Evolutionary conservation across 129 eudicot genomes (phyloP).

Genomic region (Arctium lappa): DNA sequence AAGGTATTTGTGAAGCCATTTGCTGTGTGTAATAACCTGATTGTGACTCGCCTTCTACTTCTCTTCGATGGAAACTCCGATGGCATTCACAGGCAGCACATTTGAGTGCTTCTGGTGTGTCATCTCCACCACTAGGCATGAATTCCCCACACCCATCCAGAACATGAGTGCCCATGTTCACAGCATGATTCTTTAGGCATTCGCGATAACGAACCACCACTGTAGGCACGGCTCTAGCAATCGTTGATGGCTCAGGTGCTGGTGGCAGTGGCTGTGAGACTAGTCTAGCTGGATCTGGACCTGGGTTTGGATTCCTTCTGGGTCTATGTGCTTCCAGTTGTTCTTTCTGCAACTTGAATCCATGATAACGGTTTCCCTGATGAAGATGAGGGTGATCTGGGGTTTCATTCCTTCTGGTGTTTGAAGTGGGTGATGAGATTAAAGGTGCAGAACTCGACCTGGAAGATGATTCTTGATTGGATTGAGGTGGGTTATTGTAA

Average conservation of each 20-base stretch:
- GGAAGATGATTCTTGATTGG: constrained; percentile 40
- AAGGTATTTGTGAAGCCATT: neutral
- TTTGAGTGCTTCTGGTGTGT: constrained; percentile 53
- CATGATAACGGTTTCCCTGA: constrained; percentile 23
- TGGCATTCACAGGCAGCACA: constrained; percentile 95
- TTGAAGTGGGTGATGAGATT: constrained; percentile 18
- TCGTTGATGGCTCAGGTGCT: constrained; percentile 18
- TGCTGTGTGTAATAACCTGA: constrained; percentile 14
- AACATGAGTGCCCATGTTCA: constrained; percentile 60
- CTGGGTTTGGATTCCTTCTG: constrained; percentile 26
- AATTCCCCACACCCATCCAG: constrained; percentile 92
- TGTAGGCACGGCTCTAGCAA: neutral
- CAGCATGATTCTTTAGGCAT: constrained; percentile 78
- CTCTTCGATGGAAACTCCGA: constrained; percentile 85
- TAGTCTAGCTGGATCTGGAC: constrained; percentile 43
- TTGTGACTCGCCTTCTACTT: constrained; percentile 37
- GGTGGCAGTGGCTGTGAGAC: constrained; percentile 17
- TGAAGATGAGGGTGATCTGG: constrained; percentile 16
- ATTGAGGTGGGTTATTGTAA: constrained; percentile 33
- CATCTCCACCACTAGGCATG: constrained; percentile 79
- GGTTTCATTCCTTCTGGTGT: constrained; percentile 20
- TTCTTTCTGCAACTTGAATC: constrained; percentile 26
- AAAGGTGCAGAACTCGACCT: constrained; percentile 22
- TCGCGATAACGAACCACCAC: constrained; percentile 45
- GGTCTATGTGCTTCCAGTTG: constrained; percentile 16